A percentile compares a stretch with the other conserved stretches of the same genome.
phyloP scores from a whole-genome alignment of 345 rosid genomes.

The Chamaenerion angustifolium region DNA sequence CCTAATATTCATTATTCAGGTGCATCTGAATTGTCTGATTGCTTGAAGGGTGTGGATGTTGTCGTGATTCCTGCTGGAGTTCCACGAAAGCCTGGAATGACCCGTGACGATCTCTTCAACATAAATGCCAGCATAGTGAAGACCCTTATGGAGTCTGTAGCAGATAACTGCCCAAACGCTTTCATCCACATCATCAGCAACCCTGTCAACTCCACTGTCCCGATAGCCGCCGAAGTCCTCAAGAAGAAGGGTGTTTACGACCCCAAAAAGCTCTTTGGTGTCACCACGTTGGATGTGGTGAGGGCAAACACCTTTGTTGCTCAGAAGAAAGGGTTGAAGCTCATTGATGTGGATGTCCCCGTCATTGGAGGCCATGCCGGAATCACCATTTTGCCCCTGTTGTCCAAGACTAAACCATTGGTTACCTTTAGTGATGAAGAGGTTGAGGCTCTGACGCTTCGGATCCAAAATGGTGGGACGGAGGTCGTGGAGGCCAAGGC shows the following conservation, averaged over 20 bases:
- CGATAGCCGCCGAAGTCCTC: conserved; percentile 84
- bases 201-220: conserved; percentile 91
- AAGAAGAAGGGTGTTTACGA: conserved; percentile 80
- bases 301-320: conserved; percentile 93
- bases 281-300: conserved; percentile 81
- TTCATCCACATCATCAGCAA: conserved; percentile 87
- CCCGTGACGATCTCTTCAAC: conserved; percentile 91
- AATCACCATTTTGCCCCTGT: conserved; percentile 75
- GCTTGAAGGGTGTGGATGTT: conserved; percentile 63
- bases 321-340: conserved; percentile 72
- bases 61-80: conserved; percentile 95
- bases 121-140: conserved; percentile 83
- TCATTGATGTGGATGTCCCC: conserved; percentile 83
- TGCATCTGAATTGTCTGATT: conserved; percentile 51
- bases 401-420: conserved; percentile 68
- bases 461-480: conserved; percentile 92
- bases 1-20: conserved; percentile 6
- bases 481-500: conserved; percentile 97
- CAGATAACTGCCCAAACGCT: conserved; percentile 81
- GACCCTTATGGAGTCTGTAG: conserved; percentile 69
- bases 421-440: conserved; percentile 69
- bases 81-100: conserved; percentile 95
- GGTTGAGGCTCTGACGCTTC: conserved; percentile 51
- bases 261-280: conserved; percentile 89
- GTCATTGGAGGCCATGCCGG: conserved; percentile 97